Evolutionary conservation across 2,329 filamentous ascomycete genomes (phyloP).

Genomic region (Scopulariopsis brevicaulis): DNA sequence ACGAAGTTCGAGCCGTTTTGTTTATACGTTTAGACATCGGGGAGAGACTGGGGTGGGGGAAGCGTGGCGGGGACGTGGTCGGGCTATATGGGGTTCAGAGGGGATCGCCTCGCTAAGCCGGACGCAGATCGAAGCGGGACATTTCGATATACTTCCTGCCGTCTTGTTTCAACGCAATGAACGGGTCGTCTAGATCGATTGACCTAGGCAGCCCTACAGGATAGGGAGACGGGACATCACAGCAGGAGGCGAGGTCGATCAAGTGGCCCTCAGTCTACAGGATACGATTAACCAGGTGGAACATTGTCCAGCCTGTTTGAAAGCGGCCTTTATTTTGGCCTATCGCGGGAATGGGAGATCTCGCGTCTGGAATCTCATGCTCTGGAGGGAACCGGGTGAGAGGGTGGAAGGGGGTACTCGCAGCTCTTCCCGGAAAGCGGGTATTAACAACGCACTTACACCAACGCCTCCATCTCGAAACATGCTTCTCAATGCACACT

Average conservation of each 20-base stretch:
- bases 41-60: background rate
- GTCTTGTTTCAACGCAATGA: background rate
- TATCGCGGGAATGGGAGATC: background rate
- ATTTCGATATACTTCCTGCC: background rate
- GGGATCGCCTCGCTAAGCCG: background rate
- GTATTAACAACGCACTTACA: background rate
- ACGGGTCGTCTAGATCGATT: background rate
- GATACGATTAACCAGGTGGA: background rate
- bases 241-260: slow-evolving; percentile 1
- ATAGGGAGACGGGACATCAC: background rate
- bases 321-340: background rate
- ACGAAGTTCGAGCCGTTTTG: background rate
- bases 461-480: background rate
- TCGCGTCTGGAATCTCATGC: too few species aligned
- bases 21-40: background rate
- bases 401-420: background rate
- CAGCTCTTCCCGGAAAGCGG: background rate
- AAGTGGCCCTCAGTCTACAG: background rate
- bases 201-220: background rate
- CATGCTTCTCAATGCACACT: background rate
- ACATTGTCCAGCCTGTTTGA: background rate
- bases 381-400: too few species aligned
- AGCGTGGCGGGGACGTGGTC: background rate
- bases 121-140: background rate
- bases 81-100: background rate